Base-by-base conservation (phyloP, 2,329 filamentous ascomycete species). In the Nectriaceae sp. region DNA sequence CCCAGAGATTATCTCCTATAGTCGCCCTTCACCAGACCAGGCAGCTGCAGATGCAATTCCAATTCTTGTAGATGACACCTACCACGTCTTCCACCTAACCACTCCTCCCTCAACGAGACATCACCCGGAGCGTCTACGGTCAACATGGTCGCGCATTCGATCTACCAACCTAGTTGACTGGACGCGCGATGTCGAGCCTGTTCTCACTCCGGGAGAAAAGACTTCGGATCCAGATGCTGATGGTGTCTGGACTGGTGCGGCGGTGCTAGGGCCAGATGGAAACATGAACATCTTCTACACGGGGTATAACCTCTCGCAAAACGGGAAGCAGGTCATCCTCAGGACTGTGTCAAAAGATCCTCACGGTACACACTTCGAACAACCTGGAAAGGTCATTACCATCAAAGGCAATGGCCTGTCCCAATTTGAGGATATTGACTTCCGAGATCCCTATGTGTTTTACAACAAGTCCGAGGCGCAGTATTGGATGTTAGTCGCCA, bases 401-500 rank as follows among this genome's bases (percentile, higher is more conserved):
- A 62, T 62, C 18, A 13, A 44, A 5, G 59, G 56, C 5, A 40
- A 53, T 37, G 57, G 57, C 2, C 54, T 59, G 38, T 42, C 54
- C 6, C 50, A 48, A 41, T 66, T 61, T 40, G 68, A 70, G 37
- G 59, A 65, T 18, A 64, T 69, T 33, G 68, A 70, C 52, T 69
- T 70, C 52, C 62, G 68, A 21, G 68, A 70, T 47, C 65, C 68
- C 2, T 69, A 63, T 44, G 55, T 70, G 42, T 69, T 68, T 46
- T 69, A 54, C 50, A 66, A 69, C 50, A 49, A 50, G 1, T 47
- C 45, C 16, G 65, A 67, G 40, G 38, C 48, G 1, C 49, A 54
- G n/a, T 70, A 63, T 42, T 70, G 66, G 67, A 70, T 70, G 68
- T 59, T 70, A n/a, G 64, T 70, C 11, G 66, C 62, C 21, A 64